Evolutionary conservation across 495 filamentous ascomycete genomes (phyloP), one percentile per base, ranked within the genome.

Genomic region (Parachaetomium inaequale): DNA sequence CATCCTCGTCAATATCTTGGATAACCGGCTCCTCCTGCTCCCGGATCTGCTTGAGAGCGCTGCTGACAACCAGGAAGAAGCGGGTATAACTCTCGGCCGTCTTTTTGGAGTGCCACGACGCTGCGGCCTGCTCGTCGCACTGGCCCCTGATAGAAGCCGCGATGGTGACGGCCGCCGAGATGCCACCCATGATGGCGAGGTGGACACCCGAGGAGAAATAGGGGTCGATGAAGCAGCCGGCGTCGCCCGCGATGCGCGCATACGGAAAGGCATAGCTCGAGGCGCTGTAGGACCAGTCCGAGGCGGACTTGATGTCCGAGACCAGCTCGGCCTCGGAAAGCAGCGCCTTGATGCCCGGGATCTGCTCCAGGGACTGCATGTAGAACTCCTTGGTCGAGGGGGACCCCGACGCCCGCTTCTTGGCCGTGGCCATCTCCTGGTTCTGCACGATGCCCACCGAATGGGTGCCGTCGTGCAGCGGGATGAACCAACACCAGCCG

Each of bases 181-280:
- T 70, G 26, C 67, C 82, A 23, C 75, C 66, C 2, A 70, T 38
- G 4, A 83, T 40, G 1, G 80, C 82, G 11, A 84, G 62, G 58
- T 84, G 82, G 0, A 81, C 76, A 25, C 79, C 81, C 3, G 76
- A 80, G 0, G 71, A 75, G 68, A 79, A 80, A 56, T 68, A 78
- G 0, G 76, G 76, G 47, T 79, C 76, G 46, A 80, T 74, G 59
- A 80, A 80, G 63, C 69, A 71, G 7, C 76, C 76, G 1, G 78
- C 76, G 52, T 80, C 78, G 3, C 78, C 78, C n/a, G 68, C 74
- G 8, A 80, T 72, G 26, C 78, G 76, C 0, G 69, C 55, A 55
- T 78, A 64, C 1, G 69, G 72, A 32, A 63, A 19, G 8, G 70
- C 72, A 59, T 77, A 80, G 21, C 58, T 57, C 4, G 68, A 69